These are phyloP conservation scores for Trametes punicea DNA, from an alignment of 768 basidiomycete genomes.

Conservation along the genomic window DNA sequence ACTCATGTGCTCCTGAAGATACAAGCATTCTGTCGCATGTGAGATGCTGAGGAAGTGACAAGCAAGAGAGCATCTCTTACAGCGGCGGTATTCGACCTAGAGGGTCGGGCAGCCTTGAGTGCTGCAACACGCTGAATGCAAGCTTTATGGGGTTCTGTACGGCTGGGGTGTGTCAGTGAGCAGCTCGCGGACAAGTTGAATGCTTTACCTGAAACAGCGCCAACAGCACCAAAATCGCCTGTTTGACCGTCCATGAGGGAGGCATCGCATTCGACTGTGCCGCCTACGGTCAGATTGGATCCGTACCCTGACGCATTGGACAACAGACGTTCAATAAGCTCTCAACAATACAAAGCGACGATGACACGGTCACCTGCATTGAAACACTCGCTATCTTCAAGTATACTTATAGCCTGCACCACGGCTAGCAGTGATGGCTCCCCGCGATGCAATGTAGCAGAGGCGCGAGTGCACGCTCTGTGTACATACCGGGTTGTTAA, in stretches of 20 bases:
- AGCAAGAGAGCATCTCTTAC: slow-evolving; percentile 36
- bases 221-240: slow-evolving; percentile 65
- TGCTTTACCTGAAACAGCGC: slow-evolving; percentile 62
- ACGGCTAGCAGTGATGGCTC: slow-evolving; percentile 43
- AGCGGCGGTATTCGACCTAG: slow-evolving; percentile 70
- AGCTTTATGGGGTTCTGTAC: slow-evolving; percentile 67
- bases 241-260: slow-evolving; percentile 58
- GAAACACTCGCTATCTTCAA: slow-evolving; percentile 65
- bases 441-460: slow-evolving; percentile 25
- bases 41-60: background rate
- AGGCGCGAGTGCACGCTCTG: slow-evolving; percentile 53
- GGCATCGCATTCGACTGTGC: slow-evolving; percentile 80
- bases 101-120: slow-evolving; percentile 43
- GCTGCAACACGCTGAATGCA: slow-evolving; percentile 54
- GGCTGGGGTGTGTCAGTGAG: slow-evolving; percentile 35
- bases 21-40: background rate
- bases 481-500: background rate
- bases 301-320: slow-evolving; percentile 52
- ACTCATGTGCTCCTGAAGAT: slow-evolving; percentile 39
- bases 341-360: background rate
- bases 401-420: slow-evolving; percentile 47
- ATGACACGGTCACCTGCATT: slow-evolving; percentile 57
- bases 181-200: too few species aligned
- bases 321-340: background rate
- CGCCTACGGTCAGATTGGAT: slow-evolving; percentile 73